phyloP scores from a whole-genome alignment of 2,329 filamentous ascomycete genomes.

The Colletotrichum ledebouriae region DNA sequence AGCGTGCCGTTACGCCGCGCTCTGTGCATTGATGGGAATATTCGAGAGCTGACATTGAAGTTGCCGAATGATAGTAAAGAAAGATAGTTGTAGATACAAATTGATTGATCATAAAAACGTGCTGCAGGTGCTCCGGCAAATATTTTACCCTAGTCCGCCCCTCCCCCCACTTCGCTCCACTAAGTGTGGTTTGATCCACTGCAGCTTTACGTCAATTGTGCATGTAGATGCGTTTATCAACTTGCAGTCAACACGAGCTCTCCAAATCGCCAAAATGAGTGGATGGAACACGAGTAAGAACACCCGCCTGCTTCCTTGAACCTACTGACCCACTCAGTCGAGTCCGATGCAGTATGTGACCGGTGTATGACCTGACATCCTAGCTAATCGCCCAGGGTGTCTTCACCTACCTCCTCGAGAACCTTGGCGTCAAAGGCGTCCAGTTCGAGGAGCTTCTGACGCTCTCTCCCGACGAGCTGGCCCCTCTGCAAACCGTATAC shows the following conservation, averaged over 20 bases:
- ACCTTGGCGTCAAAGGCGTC: constrained; percentile 89
- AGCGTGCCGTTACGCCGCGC: constrained; percentile 37
- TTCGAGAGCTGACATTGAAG: constrained; percentile 9
- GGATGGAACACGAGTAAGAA: constrained; percentile 92
- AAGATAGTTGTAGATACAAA: constrained; percentile 37
- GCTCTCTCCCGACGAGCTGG: constrained; percentile 82
- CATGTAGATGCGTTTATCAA: constrained; percentile 6
- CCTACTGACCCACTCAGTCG: constrained; percentile 65
- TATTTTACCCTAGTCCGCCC: constrained; percentile 37
- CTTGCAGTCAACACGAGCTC: not conserved
- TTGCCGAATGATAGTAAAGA: not conserved
- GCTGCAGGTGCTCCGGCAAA: constrained; percentile 23
- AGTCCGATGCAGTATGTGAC: constrained; percentile 87
- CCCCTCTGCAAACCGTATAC: constrained; percentile 82
- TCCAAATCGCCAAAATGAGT: constrained; percentile 66
- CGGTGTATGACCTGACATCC: not conserved
- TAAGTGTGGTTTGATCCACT: constrained; percentile 16
- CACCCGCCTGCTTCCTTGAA: constrained; percentile 17
- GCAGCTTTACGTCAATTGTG: constrained; percentile 38
- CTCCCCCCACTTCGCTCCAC: not conserved
- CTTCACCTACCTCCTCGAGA: constrained; percentile 95
- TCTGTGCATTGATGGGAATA: constrained; percentile 30
- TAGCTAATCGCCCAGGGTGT: constrained; percentile 73
- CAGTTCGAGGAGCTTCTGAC: constrained; percentile 97
- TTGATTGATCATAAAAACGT: constrained; percentile 1